Percentiles rank a stretch among this genome's conserved stretches.
Evolutionary conservation across 768 basidiomycete genomes (phyloP).

Genomic region (Gymnopilus junonius): DNA sequence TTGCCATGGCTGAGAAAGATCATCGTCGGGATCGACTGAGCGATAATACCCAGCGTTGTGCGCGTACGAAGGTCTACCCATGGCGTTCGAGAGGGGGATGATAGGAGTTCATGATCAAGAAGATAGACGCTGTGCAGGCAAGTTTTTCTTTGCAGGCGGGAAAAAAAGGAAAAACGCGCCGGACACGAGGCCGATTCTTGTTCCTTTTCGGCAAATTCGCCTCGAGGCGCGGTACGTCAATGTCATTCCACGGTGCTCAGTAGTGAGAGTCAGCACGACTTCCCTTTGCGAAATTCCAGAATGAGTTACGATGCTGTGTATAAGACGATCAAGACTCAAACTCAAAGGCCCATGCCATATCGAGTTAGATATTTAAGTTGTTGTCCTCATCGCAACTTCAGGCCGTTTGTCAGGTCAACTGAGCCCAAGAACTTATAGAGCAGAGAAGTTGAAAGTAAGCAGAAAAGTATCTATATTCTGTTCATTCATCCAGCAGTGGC

Average conservation of each 20-base stretch:
- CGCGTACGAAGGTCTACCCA: conserved; percentile 10
- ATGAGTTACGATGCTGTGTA: too few species aligned
- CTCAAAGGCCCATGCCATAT: too few species aligned
- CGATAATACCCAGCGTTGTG: conserved; percentile 37
- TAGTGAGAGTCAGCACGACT: neutral
- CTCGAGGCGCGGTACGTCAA: conserved; percentile 9
- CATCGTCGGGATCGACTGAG: conserved; percentile 20
- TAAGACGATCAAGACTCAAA: too few species aligned
- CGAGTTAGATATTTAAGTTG: too few species aligned
- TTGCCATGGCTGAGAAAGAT: conserved; percentile 31
- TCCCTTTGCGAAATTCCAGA: too few species aligned
- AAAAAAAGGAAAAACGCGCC: conserved; percentile 8
- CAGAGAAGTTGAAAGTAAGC: too few species aligned
- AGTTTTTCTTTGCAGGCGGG: neutral
- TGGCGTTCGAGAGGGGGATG: neutral
- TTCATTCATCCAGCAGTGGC: neutral
- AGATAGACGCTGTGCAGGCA: neutral
- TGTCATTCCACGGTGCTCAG: neutral
- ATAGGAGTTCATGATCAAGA: neutral
- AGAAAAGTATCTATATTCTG: too few species aligned
- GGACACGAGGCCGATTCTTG: conserved; percentile 9
- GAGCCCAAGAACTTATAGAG: too few species aligned
- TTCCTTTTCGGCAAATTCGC: neutral
- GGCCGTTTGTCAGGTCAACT: too few species aligned
- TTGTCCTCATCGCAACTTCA: too few species aligned